A percentile compares a stretch with the other conserved stretches of the same genome.
Evolutionary conservation across 495 filamentous ascomycete genomes (phyloP).

Genomic region (Saxophila tyrrhenica): DNA sequence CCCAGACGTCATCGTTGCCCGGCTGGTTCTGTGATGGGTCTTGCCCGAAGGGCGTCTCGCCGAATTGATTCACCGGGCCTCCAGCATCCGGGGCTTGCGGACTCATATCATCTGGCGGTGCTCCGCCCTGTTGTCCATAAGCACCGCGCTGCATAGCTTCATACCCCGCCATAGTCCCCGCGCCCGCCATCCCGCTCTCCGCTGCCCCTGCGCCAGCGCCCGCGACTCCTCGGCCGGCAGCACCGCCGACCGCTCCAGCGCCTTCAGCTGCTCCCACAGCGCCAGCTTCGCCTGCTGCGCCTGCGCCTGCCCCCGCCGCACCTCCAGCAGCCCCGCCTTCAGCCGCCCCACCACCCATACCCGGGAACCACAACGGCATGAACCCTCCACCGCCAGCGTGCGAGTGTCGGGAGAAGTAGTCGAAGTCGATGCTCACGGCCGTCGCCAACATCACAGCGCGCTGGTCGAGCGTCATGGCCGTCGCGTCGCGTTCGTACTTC

Average conservation of each 20-base stretch:
- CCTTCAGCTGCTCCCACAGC: constrained; percentile 28
- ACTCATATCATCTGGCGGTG: constrained; percentile 11
- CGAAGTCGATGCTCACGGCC: constrained; percentile 59
- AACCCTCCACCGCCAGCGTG: constrained; percentile 37
- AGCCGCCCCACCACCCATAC: constrained; percentile 38
- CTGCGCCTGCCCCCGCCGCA: constrained; percentile 32
- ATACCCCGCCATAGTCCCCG: constrained; percentile 51
- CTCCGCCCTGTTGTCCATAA: constrained; percentile 1
- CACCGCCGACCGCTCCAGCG: constrained; percentile 23
- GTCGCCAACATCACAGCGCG: constrained; percentile 62
- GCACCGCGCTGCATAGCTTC: constrained; percentile 50
- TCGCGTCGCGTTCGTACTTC: constrained; percentile 14
- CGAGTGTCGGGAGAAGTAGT: constrained; percentile 58
- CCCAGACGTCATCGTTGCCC: constrained; percentile 31
- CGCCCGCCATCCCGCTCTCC: constrained; percentile 41
- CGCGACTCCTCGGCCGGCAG: constrained; percentile 32
- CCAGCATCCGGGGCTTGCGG: neutral
- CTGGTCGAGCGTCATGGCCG: constrained; percentile 59
- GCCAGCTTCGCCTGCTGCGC: constrained; percentile 32
- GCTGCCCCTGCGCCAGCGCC: constrained; percentile 28
- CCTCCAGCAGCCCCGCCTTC: constrained; percentile 30
- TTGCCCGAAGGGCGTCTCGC: constrained; percentile 11
- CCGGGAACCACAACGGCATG: constrained; percentile 51
- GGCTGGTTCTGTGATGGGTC: constrained; percentile 15
- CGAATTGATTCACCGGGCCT: constrained; percentile 4